Percentiles rank a stretch among this genome's conserved stretches.
These are phyloP conservation scores for Eimeria tenella DNA, from an alignment of 169 alveolate species.

Conservation along the genomic window DNA sequence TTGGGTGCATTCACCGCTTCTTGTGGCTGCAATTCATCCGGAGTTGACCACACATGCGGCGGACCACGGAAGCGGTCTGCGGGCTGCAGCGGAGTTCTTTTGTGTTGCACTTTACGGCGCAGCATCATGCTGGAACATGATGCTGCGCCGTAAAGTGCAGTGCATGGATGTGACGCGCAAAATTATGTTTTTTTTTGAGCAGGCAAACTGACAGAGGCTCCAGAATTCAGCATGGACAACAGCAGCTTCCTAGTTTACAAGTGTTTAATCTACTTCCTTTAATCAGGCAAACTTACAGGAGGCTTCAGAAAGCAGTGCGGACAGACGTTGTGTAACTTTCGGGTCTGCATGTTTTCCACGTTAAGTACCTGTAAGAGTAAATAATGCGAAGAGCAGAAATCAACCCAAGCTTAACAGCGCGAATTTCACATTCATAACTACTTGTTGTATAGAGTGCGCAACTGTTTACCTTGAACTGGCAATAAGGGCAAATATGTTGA, in stretches of 20 bases:
- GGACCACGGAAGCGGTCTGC: background rate
- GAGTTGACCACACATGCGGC: background rate
- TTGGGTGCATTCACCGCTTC: constrained; percentile 63
- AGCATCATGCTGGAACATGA: no score
- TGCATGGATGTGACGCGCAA: no score
- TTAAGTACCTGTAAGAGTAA: constrained; percentile 24
- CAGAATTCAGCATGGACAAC: no score
- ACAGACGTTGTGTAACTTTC: constrained; percentile 59
- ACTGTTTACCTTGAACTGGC: constrained; percentile 40
- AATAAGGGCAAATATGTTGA: constrained; percentile 58
- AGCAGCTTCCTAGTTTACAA: no score
- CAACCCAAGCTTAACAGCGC: no score
- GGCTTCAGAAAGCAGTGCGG: constrained; percentile 62
- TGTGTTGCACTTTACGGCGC: no score
- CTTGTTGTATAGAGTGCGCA: background rate
- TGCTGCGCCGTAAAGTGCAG: no score
- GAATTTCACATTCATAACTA: background rate
- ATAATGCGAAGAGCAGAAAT: background rate
- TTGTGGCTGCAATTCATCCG: constrained; percentile 35
- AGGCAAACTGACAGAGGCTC: no score
- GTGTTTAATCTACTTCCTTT: background rate
- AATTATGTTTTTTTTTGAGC: no score
- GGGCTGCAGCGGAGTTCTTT: background rate
- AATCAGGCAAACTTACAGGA: constrained; percentile 18
- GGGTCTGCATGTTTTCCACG: constrained; percentile 59